phyloP scores from a whole-genome alignment of 2,329 filamentous ascomycete species.

The Keithomyces neogunnii region DNA sequence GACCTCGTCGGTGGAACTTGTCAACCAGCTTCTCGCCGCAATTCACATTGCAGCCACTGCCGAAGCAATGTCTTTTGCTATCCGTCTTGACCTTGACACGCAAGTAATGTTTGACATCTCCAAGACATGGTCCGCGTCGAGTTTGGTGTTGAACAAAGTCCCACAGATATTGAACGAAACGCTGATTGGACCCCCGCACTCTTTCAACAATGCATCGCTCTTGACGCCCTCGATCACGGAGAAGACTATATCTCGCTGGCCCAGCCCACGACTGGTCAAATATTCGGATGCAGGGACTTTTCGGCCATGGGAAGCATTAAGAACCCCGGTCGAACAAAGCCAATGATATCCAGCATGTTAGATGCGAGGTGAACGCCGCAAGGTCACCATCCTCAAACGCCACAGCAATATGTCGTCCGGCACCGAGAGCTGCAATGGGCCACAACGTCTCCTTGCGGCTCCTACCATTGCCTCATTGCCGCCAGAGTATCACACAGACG shows the following conservation, averaged over 20 bases:
- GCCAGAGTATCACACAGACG: conserved; percentile 12
- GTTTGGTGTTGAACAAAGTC: conserved; percentile 28
- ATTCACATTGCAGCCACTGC: conserved; percentile 47
- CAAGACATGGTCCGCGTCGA: conserved; percentile 25
- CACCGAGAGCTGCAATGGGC: background rate
- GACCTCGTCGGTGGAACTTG: conserved; percentile 48
- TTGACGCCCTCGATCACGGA: conserved; percentile 18
- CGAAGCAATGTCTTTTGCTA: conserved; percentile 49
- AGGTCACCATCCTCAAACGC: background rate
- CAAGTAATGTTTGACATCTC: conserved; percentile 39
- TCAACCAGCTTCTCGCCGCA: conserved; percentile 49
- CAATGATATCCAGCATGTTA: background rate
- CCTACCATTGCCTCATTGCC: conserved; percentile 16
- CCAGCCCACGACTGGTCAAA: conserved; percentile 21
- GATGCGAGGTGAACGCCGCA: no score
- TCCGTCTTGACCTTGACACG: conserved; percentile 43
- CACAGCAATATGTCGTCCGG: background rate
- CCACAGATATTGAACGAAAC: conserved; percentile 25
- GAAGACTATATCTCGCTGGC: conserved; percentile 19
- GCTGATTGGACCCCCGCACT: conserved; percentile 27
- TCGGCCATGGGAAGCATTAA: conserved; percentile 28
- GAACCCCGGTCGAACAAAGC: conserved; percentile 11
- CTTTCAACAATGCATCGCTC: conserved; percentile 23
- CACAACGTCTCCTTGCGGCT: conserved; percentile 11
- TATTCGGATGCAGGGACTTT: conserved; percentile 26